Percentiles rank a stretch among this genome's conserved stretches.
Conservation (phyloP, 306 rosid genomes). For the Datisca glomerata region DNA sequence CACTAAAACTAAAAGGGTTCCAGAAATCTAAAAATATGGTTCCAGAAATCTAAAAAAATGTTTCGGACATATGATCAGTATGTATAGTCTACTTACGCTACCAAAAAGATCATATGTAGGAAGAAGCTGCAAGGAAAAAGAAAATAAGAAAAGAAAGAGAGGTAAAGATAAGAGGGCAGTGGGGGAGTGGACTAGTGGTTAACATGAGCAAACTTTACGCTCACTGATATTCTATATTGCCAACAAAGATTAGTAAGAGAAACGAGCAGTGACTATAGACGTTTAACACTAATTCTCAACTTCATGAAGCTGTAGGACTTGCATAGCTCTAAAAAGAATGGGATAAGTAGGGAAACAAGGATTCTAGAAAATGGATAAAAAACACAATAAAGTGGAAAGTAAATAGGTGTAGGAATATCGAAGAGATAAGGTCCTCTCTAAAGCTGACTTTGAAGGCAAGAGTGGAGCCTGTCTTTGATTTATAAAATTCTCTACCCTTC, state of each 20-base stretch:
- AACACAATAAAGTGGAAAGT: not conserved
- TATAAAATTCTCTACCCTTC: slow-evolving; percentile 66
- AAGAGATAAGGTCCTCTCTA: slow-evolving; percentile 50
- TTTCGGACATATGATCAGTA: no score
- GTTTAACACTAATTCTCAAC: not conserved
- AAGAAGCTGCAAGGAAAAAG: slow-evolving; percentile 55
- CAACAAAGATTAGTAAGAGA: not conserved
- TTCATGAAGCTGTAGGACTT: no score
- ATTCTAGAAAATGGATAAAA: no score
- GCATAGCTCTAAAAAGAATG: no score
- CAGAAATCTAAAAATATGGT: not conserved
- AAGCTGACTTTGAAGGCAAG: slow-evolving; percentile 92
- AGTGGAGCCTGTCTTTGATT: slow-evolving; percentile 76
- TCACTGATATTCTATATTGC: no score
- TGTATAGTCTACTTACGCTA: not conserved
- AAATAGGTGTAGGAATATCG: slow-evolving; percentile 1
- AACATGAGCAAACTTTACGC: no score
- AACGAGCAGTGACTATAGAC: not conserved
- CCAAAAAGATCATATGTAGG: slow-evolving; percentile 29
- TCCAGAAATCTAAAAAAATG: no score
- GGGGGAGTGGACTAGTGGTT: no score
- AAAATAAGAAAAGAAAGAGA: slow-evolving; percentile 5
- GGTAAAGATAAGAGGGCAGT: no score
- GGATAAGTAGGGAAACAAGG: no score
- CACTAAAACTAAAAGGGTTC: not conserved